These are phyloP conservation scores for Circinella umbellata DNA, from an alignment of 371 early-diverging fungal genomes.

Conservation along the genomic window DNA sequence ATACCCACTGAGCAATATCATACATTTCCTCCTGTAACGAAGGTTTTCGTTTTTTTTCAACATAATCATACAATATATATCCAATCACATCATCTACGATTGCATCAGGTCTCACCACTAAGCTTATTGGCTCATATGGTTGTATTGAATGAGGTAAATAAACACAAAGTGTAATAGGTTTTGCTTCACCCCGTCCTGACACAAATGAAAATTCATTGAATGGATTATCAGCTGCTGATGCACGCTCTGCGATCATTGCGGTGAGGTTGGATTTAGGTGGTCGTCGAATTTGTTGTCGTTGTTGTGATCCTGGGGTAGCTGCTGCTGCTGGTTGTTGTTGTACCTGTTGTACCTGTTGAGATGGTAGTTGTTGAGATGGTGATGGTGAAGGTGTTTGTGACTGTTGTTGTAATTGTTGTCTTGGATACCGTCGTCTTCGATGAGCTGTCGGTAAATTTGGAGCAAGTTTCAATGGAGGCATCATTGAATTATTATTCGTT, in stretches of 20 bases:
- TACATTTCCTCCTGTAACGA: constrained; percentile 63
- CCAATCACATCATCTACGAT: constrained; percentile 79
- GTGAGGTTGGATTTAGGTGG: constrained; percentile 60
- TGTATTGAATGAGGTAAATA: constrained; percentile 62
- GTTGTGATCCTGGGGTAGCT: not conserved
- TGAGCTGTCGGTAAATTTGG: constrained; percentile 12
- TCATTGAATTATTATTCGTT: not conserved
- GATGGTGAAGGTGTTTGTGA: not conserved
- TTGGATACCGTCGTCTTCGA: constrained; percentile 16
- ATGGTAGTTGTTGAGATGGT: constrained; percentile 12
- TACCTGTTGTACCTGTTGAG: not conserved
- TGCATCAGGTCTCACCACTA: constrained; percentile 83
- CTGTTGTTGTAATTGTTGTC: not conserved
- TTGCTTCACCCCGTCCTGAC: constrained; percentile 65
- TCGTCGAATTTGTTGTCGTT: constrained; percentile 1
- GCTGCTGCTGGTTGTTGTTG: not conserved
- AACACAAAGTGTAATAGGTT: constrained; percentile 67
- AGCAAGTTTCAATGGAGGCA: constrained; percentile 2
- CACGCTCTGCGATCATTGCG: constrained; percentile 65
- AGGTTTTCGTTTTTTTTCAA: constrained; percentile 57
- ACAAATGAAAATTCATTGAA: constrained; percentile 73
- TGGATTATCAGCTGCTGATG: constrained; percentile 70
- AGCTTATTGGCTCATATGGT: constrained; percentile 61
- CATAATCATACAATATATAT: constrained; percentile 31
- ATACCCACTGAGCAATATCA: constrained; percentile 80